Base-by-base conservation (phyloP, 768 basidiomycete genomes). In the Tremella fuciformis region DNA sequence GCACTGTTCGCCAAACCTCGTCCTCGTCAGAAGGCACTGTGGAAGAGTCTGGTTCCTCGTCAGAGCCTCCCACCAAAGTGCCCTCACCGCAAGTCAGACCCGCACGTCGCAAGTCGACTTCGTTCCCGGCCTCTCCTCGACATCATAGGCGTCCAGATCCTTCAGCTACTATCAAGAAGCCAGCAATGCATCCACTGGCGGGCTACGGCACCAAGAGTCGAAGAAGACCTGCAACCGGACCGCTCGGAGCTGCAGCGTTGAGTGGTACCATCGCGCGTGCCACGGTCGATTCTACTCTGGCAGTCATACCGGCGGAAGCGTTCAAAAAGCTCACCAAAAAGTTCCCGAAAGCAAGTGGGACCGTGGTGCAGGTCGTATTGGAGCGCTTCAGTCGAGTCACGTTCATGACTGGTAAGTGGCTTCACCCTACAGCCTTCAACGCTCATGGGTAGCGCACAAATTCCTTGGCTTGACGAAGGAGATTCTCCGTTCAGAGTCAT, bases 221-320 rank as follows among this genome's bases (percentile, higher is more conserved):
- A n/a, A 22, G 7, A 13, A 38, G 2, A 42, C 42, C 18, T 25
- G 15, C 46, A 49, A 53, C 49, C 8, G 22, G 15, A 41, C 40
- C 29, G 29, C 29, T 34, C 29, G 44, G n/a, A 47, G 39, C 64
- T 11, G 52, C 48, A 8, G 67, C 65, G 11, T 22, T 73, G 4
- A 53, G 69, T 42, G 71, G 71, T 2, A 73, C 71, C 0, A 85
- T 98, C 19, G 93, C 92, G n/a, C 82, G 94, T 38, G 96, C 96
- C 7, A 87, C 87, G 3, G 88, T 89, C 54, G 96, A 99, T 69
- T 89, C 89, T 3, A 98, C 96, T 1, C 80, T 99, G 18, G 96
- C 94, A n/a, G 94, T 99, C 9, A 98, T 99, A 55, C 96, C 96
- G 22, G 94, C 96, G 1, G 92, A 97, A 75, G 96, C 94, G 3